Evolutionary conservation across 1,284 basidiomycete genomes (phyloP).

Genomic region (Pseudozyma tsukubaensis): DNA sequence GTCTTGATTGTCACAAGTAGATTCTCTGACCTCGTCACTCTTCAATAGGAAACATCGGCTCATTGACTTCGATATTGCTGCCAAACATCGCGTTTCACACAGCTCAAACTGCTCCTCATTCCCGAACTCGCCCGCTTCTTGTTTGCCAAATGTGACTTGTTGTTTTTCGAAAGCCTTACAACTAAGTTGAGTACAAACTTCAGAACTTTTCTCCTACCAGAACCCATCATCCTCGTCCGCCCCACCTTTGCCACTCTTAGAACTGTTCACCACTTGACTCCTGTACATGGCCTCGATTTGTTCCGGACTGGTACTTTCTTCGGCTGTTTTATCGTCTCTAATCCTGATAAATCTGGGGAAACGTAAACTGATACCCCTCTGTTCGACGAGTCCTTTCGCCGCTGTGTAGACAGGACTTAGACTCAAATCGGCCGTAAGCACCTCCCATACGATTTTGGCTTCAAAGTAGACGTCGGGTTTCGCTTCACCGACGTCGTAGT

Average conservation of each 20-base stretch:
- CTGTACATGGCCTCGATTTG: conserved; percentile 97
- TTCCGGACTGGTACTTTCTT: conserved; percentile 91
- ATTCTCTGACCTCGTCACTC: too few species aligned
- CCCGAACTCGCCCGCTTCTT: too few species aligned
- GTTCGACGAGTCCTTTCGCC: conserved; percentile 78
- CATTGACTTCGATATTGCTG: too few species aligned
- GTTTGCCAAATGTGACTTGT: too few species aligned
- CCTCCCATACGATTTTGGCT: conserved; percentile 86
- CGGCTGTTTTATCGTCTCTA: conserved; percentile 90
- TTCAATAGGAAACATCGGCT: too few species aligned
- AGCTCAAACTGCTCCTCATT: too few species aligned
- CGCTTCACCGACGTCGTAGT: conserved; percentile 75
- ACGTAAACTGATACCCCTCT: conserved; percentile 82
- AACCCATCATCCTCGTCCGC: conserved; percentile 82
- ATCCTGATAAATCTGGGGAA: conserved; percentile 94
- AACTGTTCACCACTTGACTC: conserved; percentile 79
- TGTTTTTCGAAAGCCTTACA: too few species aligned
- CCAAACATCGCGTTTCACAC: too few species aligned
- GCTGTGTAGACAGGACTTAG: conserved; percentile 96
- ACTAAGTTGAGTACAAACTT: too few species aligned
- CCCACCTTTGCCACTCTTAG: conserved; percentile 72
- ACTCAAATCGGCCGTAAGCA: conserved; percentile 94
- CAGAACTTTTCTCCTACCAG: too few species aligned
- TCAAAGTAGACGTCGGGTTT: conserved; percentile 68
- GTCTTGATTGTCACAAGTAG: too few species aligned